Conservation (phyloP, 2,329 filamentous ascomycete species). For the Penicillium sp. region DNA sequence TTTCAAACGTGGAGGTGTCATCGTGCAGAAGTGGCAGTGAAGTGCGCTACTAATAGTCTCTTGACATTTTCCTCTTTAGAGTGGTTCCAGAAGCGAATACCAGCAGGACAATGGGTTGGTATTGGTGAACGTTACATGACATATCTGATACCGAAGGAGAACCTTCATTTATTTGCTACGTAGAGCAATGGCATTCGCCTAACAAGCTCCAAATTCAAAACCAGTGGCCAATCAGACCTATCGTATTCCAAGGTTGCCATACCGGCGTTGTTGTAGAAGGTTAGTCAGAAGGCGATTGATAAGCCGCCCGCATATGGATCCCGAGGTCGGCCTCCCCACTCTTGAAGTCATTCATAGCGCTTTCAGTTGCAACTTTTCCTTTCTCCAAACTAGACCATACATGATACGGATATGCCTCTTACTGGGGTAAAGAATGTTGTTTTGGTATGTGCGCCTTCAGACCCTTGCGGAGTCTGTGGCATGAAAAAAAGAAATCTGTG, state of each 20-base stretch:
- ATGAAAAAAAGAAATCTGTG: constrained; percentile 11
- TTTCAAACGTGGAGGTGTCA: constrained; percentile 44
- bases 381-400: neutral
- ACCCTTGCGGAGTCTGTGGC: neutral
- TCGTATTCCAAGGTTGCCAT: neutral
- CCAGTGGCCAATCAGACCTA: neutral
- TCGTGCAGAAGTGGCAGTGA: constrained; percentile 44
- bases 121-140: constrained; percentile 4
- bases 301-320: constrained; percentile 20
- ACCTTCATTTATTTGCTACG: neutral
- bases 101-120: neutral
- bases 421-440: constrained; percentile 39
- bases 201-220: neutral
- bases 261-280: neutral
- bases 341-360: constrained; percentile 4
- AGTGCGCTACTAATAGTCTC: neutral
- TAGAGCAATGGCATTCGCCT: constrained; percentile 1
- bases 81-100: constrained; percentile 6
- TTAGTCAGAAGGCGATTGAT: constrained; percentile 23
- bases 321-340: constrained; percentile 13
- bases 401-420: constrained; percentile 30
- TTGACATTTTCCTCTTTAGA: neutral
- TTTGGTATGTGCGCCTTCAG: constrained; percentile 26
- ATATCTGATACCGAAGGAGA: constrained; percentile 1
- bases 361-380: neutral